Evolutionary conservation across 2,329 filamentous ascomycete genomes (phyloP).

Genomic region (Metarhizium anisopliae): DNA sequence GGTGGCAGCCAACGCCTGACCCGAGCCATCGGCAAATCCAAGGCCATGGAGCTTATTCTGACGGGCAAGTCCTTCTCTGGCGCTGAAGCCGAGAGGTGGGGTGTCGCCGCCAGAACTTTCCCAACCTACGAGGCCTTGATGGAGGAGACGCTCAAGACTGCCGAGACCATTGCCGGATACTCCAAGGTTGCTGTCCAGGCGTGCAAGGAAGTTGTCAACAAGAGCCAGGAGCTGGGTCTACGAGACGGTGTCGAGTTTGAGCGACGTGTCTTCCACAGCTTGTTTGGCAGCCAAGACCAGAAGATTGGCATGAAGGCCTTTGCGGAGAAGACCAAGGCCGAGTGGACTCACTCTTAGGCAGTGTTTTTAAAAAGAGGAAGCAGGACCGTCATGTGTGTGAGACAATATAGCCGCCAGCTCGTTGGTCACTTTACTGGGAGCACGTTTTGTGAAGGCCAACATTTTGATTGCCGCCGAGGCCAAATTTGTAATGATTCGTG

Average conservation of each 20-base stretch:
- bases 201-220: conserved; percentile 97
- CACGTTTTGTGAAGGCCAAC: too few species aligned
- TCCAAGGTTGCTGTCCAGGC: conserved; percentile 81
- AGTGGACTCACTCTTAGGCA: conserved; percentile 72
- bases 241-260: conserved; percentile 93
- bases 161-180: conserved; percentile 81
- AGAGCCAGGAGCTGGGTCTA: conserved; percentile 86
- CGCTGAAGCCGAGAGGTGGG: conserved; percentile 80
- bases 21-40: conserved; percentile 70
- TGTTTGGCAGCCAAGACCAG: conserved; percentile 94
- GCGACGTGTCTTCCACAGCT: conserved; percentile 79
- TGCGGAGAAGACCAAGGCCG: conserved; percentile 84
- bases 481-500: too few species aligned
- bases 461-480: too few species aligned
- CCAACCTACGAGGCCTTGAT: conserved; percentile 73
- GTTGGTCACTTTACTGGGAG: too few species aligned
- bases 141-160: conserved; percentile 70
- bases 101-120: conserved; percentile 76
- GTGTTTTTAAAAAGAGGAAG: neutral
- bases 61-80: conserved; percentile 80
- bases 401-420: neutral
- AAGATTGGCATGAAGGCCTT: conserved; percentile 97
- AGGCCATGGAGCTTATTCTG: conserved; percentile 85
- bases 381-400: neutral
- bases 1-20: conserved; percentile 87